Percentiles rank a stretch among this genome's conserved stretches.
Evolutionary conservation across 2,329 filamentous ascomycete species (phyloP).

Genomic region (Neonectria neomacrospora): DNA sequence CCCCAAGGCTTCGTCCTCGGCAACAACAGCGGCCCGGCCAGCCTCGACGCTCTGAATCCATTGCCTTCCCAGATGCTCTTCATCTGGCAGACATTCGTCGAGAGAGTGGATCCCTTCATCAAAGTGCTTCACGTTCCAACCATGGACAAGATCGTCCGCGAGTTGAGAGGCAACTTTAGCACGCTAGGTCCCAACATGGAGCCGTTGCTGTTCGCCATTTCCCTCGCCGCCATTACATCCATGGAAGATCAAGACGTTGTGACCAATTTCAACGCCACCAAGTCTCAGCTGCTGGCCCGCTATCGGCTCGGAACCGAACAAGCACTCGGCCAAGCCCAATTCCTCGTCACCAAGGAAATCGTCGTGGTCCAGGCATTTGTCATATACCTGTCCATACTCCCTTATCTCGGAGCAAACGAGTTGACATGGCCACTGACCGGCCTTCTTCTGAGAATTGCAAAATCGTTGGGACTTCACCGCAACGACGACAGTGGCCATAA

Average conservation of each 20-base stretch:
- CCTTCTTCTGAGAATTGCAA: conserved; percentile 40
- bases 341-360: conserved; percentile 38
- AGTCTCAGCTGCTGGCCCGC: conserved; percentile 28
- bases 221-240: conserved; percentile 42
- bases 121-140: conserved; percentile 44
- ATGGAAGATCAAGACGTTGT: conserved; percentile 36
- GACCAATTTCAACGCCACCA: conserved; percentile 34
- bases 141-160: conserved; percentile 32
- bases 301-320: conserved; percentile 41
- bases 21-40: conserved; percentile 18
- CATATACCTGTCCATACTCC: conserved; percentile 42
- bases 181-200: conserved; percentile 31
- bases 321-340: conserved; percentile 38
- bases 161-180: conserved; percentile 36
- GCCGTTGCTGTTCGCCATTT: conserved; percentile 44
- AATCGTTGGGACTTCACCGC: conserved; percentile 34
- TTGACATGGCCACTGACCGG: conserved; percentile 43
- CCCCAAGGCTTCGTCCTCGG: conserved; percentile 38
- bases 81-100: conserved; percentile 46
- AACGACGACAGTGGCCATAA: not conserved
- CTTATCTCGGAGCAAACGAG: conserved; percentile 34
- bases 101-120: conserved; percentile 48
- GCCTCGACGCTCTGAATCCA: conserved; percentile 36
- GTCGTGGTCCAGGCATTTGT: conserved; percentile 42
- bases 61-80: conserved; percentile 45